Conservation (phyloP, 2,329 filamentous ascomycete species). For the Cercospora sp. region DNA sequence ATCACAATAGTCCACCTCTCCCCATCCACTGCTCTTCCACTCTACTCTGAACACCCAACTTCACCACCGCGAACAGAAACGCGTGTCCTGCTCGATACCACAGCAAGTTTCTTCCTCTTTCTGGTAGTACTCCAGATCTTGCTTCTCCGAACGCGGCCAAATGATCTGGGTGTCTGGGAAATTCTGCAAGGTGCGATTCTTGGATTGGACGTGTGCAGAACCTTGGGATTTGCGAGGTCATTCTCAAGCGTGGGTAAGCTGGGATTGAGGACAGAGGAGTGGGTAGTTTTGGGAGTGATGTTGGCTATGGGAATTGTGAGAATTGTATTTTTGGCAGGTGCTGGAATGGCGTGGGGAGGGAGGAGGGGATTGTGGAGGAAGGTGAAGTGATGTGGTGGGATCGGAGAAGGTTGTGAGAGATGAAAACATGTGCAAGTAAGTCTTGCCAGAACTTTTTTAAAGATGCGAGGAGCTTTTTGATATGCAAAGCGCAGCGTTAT, state of each 20-base stretch:
- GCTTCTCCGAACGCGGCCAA: not conserved
- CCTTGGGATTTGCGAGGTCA: not conserved
- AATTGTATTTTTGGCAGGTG: not conserved
- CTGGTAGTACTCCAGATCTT: not conserved
- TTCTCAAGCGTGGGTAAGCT: not conserved
- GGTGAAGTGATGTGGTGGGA: not conserved
- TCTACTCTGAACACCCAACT: not conserved
- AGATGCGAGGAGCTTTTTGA: not conserved
- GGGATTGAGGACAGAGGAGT: not conserved
- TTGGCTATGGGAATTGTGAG: not conserved
- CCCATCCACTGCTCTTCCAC: not conserved
- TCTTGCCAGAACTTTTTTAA: not conserved
- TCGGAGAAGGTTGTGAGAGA: too few relatives aligned
- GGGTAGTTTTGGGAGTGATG: not conserved
- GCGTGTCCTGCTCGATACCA: not conserved
- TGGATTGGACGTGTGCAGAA: not conserved
- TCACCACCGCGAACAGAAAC: not conserved
- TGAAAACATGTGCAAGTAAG: not conserved
- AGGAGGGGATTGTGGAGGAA: not conserved
- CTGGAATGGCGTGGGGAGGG: not conserved
- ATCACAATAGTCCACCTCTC: not conserved
- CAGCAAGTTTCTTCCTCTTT: not conserved
- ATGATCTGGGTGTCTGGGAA: not conserved
- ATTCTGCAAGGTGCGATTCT: not conserved
- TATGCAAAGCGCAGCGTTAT: conserved; percentile 43